These are phyloP conservation scores for Babesia microti DNA, from an alignment of 169 alveolate genomes.

Conservation along the genomic window DNA sequence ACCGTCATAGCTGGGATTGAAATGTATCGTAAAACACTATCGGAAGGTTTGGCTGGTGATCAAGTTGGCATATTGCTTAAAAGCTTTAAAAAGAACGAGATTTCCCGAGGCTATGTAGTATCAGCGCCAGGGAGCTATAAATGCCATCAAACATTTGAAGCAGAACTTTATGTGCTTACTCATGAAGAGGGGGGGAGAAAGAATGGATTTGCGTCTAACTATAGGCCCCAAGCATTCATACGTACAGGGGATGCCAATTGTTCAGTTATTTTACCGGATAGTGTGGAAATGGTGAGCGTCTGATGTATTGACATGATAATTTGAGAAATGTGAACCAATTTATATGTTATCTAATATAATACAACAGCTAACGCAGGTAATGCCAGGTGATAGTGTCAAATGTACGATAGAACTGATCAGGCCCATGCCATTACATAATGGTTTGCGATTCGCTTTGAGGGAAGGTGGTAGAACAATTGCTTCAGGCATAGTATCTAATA, in stretches of 20 bases:
- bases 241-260: constrained; percentile 89
- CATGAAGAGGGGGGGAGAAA: constrained; percentile 91
- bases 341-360: constrained; percentile 3
- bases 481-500: constrained; percentile 77
- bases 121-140: constrained; percentile 72
- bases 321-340: constrained; percentile 40
- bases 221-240: constrained; percentile 87
- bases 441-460: constrained; percentile 84
- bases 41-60: constrained; percentile 89
- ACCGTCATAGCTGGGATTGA: constrained; percentile 76
- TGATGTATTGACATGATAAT: not conserved
- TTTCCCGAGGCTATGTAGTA: constrained; percentile 76
- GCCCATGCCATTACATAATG: constrained; percentile 67
- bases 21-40: constrained; percentile 82
- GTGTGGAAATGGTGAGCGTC: constrained; percentile 57
- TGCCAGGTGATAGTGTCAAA: constrained; percentile 62
- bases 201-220: constrained; percentile 85
- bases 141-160: constrained; percentile 74
- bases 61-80: constrained; percentile 85
- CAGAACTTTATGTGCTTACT: constrained; percentile 79
- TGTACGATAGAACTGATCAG: constrained; percentile 62
- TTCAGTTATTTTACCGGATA: constrained; percentile 74
- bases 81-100: constrained; percentile 77
- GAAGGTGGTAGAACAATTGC: constrained; percentile 91
- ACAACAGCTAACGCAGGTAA: constrained; percentile 34